Evolutionary conservation across 2,329 filamentous ascomycete species (phyloP).

Genomic region (Lachnellula arida): DNA sequence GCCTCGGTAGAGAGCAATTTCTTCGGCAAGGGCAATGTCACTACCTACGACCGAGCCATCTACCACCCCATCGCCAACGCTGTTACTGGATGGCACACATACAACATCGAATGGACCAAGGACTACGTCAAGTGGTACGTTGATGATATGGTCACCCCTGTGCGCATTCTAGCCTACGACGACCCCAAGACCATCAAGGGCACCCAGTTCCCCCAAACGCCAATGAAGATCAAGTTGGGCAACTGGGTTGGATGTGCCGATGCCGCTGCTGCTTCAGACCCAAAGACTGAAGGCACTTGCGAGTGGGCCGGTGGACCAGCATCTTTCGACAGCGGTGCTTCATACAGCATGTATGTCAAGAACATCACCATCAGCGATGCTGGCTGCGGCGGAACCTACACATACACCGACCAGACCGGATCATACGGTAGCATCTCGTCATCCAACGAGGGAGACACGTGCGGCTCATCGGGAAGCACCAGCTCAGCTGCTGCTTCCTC

Average conservation of each 20-base stretch:
- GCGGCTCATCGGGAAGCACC: slow-evolving; percentile 5
- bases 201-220: slow-evolving; percentile 62
- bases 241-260: slow-evolving; percentile 42
- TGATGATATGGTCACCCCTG: slow-evolving; percentile 36
- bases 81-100: slow-evolving; percentile 51
- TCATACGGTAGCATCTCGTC: slow-evolving; percentile 43
- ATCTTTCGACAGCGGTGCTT: slow-evolving; percentile 42
- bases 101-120: slow-evolving; percentile 63
- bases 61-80: slow-evolving; percentile 34
- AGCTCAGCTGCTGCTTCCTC: slow-evolving; percentile 4
- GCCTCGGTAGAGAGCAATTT: slow-evolving; percentile 45
- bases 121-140: slow-evolving; percentile 56
- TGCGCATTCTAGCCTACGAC: slow-evolving; percentile 43
- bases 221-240: slow-evolving; percentile 61
- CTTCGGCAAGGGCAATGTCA: slow-evolving; percentile 51
- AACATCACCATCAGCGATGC: slow-evolving; percentile 47
- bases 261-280: slow-evolving; percentile 37
- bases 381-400: slow-evolving; percentile 44
- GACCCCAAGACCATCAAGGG: slow-evolving; percentile 45
- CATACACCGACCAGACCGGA: slow-evolving; percentile 45
- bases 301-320: slow-evolving; percentile 61
- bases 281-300: slow-evolving; percentile 52
- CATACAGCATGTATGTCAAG: slow-evolving; percentile 45
- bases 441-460: slow-evolving; percentile 11
- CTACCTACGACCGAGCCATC: slow-evolving; percentile 43